Evolutionary conservation across 345 rosid species (phyloP).

Genomic region (Microthlaspi erraticum): DNA sequence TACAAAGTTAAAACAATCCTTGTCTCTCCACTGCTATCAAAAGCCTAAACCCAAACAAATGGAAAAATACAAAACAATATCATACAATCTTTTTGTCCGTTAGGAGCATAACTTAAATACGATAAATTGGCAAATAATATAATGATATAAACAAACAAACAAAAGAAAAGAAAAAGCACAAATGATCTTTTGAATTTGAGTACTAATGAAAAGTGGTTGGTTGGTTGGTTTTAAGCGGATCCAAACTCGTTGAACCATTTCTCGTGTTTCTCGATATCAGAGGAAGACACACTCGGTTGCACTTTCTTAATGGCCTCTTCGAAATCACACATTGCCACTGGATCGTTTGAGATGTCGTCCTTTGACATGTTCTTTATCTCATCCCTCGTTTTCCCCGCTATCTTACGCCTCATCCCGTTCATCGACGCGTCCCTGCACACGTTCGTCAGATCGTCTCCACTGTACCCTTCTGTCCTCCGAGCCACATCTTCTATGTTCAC

Average conservation of each 20-base stretch:
- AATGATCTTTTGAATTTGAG: background rate
- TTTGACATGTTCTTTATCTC: slow-evolving; percentile 99
- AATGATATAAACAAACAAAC: slow-evolving; percentile 32
- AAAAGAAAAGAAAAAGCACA: background rate
- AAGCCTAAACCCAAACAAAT: background rate
- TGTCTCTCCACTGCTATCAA: background rate
- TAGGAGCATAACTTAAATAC: slow-evolving; percentile 11
- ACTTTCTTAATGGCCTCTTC: slow-evolving; percentile 95
- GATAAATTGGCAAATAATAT: slow-evolving; percentile 19
- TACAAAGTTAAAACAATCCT: background rate
- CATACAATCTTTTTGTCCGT: background rate
- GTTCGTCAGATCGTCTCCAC: slow-evolving; percentile 99
- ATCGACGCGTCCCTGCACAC: slow-evolving; percentile 98
- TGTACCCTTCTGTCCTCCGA: slow-evolving; percentile 87
- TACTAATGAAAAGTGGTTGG: background rate
- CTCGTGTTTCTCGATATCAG: slow-evolving; percentile 95
- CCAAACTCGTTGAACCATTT: slow-evolving; percentile 97
- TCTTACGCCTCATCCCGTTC: slow-evolving; percentile 99
- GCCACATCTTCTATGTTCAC: slow-evolving; percentile 94
- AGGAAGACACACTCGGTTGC: slow-evolving; percentile 89
- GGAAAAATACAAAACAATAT: background rate
- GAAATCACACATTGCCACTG: slow-evolving; percentile 99
- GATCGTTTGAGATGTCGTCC: slow-evolving; percentile 97
- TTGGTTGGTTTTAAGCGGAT: slow-evolving; percentile 69
- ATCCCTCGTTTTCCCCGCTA: slow-evolving; percentile 97